Evolutionary conservation across 2,329 filamentous ascomycete genomes (phyloP).

Genomic region (Lanzia echinophila): DNA sequence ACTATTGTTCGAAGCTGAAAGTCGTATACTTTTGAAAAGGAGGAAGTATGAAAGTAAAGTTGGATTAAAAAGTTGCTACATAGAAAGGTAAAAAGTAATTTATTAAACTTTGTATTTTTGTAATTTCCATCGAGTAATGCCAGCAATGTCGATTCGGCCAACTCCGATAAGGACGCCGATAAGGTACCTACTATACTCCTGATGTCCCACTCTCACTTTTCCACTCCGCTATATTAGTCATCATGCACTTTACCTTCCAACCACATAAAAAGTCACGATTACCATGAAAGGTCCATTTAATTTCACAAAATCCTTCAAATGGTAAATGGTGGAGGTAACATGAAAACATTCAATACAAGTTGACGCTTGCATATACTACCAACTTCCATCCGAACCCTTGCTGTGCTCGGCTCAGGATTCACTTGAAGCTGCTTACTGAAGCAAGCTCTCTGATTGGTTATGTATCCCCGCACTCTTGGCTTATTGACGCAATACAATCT

Average conservation of each 20-base stretch:
- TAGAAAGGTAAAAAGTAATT: neutral
- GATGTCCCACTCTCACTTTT: too few species aligned
- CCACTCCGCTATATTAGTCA: too few species aligned
- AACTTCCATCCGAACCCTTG: too few species aligned
- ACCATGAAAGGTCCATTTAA: too few species aligned
- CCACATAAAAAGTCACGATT: too few species aligned
- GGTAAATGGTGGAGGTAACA: too few species aligned
- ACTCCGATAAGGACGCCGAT: constrained; percentile 13
- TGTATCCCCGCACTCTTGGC: constrained; percentile 6
- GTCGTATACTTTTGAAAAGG: neutral
- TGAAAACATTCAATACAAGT: too few species aligned
- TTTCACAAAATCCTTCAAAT: too few species aligned
- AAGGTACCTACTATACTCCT: neutral
- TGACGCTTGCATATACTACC: too few species aligned
- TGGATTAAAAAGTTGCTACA: neutral
- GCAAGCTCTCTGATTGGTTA: constrained; percentile 6
- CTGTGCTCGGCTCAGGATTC: too few species aligned
- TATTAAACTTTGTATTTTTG: neutral
- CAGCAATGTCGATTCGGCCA: neutral
- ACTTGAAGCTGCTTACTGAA: constrained; percentile 5
- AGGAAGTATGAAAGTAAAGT: neutral
- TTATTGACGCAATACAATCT: constrained; percentile 3
- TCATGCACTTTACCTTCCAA: too few species aligned
- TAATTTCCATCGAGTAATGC: constrained; percentile 25
- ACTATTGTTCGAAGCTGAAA: neutral